Evolutionary conservation across 2,329 filamentous ascomycete species (phyloP).

Genomic region (Domatiomyces globalis): DNA sequence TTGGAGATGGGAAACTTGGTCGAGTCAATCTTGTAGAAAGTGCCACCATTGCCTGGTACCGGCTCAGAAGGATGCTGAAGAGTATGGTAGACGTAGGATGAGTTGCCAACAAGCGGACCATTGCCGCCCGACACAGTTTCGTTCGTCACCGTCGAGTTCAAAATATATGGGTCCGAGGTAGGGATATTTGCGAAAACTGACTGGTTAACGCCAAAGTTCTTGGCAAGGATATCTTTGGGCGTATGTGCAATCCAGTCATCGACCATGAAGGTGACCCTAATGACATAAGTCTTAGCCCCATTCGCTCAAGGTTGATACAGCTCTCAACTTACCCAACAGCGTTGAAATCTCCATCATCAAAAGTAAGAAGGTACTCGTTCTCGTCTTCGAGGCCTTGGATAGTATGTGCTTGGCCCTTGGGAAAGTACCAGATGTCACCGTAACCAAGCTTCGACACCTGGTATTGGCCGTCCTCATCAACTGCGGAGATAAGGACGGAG

Average conservation of each 20-base stretch:
- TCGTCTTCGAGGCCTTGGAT: constrained; percentile 49
- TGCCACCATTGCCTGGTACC: constrained; percentile 48
- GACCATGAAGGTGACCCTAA: constrained; percentile 54
- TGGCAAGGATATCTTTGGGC: constrained; percentile 48
- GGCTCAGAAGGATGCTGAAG: constrained; percentile 41
- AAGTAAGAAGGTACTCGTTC: constrained; percentile 53
- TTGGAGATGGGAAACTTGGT: constrained; percentile 52
- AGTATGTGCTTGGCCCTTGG: constrained; percentile 50
- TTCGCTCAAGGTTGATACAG: neutral
- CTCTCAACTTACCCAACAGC: constrained; percentile 36
- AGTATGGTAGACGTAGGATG: constrained; percentile 49
- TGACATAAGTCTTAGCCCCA: neutral
- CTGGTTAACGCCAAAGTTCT: constrained; percentile 52
- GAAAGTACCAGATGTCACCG: constrained; percentile 57
- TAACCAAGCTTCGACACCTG: constrained; percentile 42
- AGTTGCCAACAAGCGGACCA: constrained; percentile 40
- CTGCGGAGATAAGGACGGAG: constrained; percentile 43
- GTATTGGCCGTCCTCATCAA: constrained; percentile 47
- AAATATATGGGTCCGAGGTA: constrained; percentile 46
- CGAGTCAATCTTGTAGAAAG: constrained; percentile 50
- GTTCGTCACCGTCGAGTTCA: constrained; percentile 40
- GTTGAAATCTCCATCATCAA: constrained; percentile 55
- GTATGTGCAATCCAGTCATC: constrained; percentile 58
- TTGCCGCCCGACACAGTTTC: constrained; percentile 36
- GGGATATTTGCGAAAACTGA: constrained; percentile 47